Conservation (phyloP, 2,329 filamentous ascomycete genomes). For the Arthrobotrys entomopaga region DNA sequence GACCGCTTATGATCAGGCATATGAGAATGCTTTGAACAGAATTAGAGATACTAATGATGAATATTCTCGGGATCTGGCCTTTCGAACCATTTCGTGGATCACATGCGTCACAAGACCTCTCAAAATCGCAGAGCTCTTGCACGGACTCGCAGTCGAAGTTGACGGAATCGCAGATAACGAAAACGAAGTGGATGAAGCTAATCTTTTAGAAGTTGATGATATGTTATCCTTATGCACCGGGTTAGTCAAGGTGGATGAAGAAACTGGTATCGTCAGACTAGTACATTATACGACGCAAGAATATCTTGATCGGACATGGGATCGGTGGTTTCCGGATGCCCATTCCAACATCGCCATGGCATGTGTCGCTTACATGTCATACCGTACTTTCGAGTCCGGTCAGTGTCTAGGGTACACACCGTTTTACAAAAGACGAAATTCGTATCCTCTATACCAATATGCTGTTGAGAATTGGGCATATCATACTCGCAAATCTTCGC, state of each 20-base stretch:
- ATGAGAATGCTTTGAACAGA: slow-evolving; percentile 19
- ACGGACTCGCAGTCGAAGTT: slow-evolving; percentile 21
- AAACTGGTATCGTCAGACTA: slow-evolving; percentile 11
- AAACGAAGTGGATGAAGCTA: slow-evolving; percentile 13
- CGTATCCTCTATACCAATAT: slow-evolving; percentile 16
- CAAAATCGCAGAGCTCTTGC: slow-evolving; percentile 18
- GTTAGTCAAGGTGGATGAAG: slow-evolving; percentile 9
- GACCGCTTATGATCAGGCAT: slow-evolving; percentile 12
- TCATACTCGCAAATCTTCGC: slow-evolving; percentile 4
- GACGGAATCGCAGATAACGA: neutral
- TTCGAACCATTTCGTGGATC: slow-evolving; percentile 19
- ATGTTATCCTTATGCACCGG: slow-evolving; percentile 23
- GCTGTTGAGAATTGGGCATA: slow-evolving; percentile 15
- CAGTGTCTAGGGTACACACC: neutral
- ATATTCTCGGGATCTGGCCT: slow-evolving; percentile 51
- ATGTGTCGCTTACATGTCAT: slow-evolving; percentile 29
- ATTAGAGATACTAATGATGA: slow-evolving; percentile 60
- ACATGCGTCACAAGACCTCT: slow-evolving; percentile 17
- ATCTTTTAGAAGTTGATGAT: slow-evolving; percentile 1
- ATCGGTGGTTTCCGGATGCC: slow-evolving; percentile 11
- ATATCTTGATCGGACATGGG: slow-evolving; percentile 12
- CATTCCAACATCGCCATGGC: slow-evolving; percentile 1
- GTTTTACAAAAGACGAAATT: neutral
- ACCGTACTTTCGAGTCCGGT: slow-evolving; percentile 2
- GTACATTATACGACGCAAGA: slow-evolving; percentile 34